Percentiles rank a stretch among this genome's conserved stretches.
Conservation (phyloP, 1,284 basidiomycete species). For the Cyathus olla region DNA sequence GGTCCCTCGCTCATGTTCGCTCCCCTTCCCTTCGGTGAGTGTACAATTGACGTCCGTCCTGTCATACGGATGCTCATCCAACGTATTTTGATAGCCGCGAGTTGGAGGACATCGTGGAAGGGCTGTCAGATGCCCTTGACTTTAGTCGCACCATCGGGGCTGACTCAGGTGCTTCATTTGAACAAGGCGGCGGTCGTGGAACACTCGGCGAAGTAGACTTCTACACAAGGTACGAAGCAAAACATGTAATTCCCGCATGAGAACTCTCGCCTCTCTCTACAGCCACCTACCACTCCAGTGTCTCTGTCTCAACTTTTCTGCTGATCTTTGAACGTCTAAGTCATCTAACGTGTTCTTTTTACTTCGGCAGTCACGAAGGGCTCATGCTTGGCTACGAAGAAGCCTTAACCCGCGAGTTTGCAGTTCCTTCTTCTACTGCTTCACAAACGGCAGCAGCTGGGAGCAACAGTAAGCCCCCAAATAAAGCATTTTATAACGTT, state of each 20-base stretch:
- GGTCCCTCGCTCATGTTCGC: slow-evolving; percentile 94
- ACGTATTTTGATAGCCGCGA: slow-evolving; percentile 62
- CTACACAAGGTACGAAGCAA: slow-evolving; percentile 82
- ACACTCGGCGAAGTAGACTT: slow-evolving; percentile 94
- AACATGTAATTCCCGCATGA: not conserved
- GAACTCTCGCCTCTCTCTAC: not conserved
- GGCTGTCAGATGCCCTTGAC: slow-evolving; percentile 91
- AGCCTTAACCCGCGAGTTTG: slow-evolving; percentile 84
- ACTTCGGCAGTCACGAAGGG: slow-evolving; percentile 85
- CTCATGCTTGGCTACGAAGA: slow-evolving; percentile 95
- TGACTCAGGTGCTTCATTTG: slow-evolving; percentile 66
- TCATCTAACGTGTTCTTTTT: not conserved
- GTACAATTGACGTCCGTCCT: not conserved
- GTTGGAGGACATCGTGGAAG: slow-evolving; percentile 88
- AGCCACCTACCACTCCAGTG: not conserved
- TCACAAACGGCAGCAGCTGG: no score
- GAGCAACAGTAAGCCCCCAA: slow-evolving; percentile 7
- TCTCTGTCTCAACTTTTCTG: slow-evolving; percentile 9
- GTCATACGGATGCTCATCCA: no score
- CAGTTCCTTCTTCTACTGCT: slow-evolving; percentile 35
- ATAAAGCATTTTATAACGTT: slow-evolving; percentile 79
- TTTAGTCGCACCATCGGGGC: slow-evolving; percentile 92
- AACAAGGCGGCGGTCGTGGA: slow-evolving; percentile 75
- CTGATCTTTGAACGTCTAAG: not conserved
- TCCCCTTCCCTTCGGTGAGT: slow-evolving; percentile 43